Conservation (phyloP, 192 early-diverging fungal genomes). For the Coemansia sp. region DNA sequence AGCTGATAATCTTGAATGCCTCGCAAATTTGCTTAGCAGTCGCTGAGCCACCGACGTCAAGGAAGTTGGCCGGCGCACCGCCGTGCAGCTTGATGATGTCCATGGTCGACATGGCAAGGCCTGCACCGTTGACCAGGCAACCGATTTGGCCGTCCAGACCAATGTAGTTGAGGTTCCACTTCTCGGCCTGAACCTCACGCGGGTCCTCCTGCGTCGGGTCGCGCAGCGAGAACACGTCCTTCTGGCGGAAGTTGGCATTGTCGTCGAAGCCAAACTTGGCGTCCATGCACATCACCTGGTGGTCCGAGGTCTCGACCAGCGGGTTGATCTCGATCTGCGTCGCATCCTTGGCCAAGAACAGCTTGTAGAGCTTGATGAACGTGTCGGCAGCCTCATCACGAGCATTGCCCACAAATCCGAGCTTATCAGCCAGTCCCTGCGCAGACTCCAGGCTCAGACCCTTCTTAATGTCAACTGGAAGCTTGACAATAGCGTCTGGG, state of each 20-base stretch:
- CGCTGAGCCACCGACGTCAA: conserved; percentile 98
- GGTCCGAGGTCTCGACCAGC: conserved; percentile 84
- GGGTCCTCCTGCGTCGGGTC: conserved; percentile 95
- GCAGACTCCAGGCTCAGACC: conserved; percentile 79
- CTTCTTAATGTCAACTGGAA: conserved; percentile 85
- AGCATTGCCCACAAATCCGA: conserved; percentile 85
- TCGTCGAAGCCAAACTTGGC: conserved; percentile 99
- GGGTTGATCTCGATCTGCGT: conserved; percentile 99
- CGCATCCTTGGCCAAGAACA: conserved; percentile 96
- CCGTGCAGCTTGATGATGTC: conserved; percentile 99
- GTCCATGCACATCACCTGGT: conserved; percentile 97
- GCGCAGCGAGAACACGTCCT: conserved; percentile 83
- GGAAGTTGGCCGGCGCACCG: conserved; percentile 98
- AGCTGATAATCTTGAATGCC: conserved; percentile 99
- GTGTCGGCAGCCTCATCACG: conserved; percentile 86
- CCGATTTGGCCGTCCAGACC: conserved; percentile 97
- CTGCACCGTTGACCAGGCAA: conserved; percentile 98
- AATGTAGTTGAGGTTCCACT: conserved; percentile 99
- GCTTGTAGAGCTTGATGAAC: conserved; percentile 90
- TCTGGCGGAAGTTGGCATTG: conserved; percentile 97
- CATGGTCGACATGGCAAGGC: conserved; percentile 99
- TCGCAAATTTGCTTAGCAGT: conserved; percentile 94
- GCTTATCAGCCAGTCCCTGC: conserved; percentile 72
- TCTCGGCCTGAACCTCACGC: conserved; percentile 94
- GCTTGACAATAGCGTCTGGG: conserved; percentile 94